phyloP scores from a whole-genome alignment of 257 asterid genomes.

The Catharanthus roseus region DNA sequence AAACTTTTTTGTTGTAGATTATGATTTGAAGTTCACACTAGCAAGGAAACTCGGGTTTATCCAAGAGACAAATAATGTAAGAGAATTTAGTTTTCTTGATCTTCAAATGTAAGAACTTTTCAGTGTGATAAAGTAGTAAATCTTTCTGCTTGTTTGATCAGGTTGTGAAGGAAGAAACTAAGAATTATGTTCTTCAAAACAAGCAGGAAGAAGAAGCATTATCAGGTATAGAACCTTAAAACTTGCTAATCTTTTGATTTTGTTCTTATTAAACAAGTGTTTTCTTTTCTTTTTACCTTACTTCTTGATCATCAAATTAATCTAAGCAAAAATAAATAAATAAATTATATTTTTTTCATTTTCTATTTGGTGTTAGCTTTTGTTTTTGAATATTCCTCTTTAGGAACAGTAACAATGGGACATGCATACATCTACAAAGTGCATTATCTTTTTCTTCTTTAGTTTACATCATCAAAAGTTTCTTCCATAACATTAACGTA shows the following conservation, averaged over 20 bases:
- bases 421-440: neutral
- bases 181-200: conserved; percentile 25
- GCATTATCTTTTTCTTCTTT: neutral
- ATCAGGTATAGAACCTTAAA: conserved; percentile 27
- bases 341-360: neutral
- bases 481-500: too few species aligned
- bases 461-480: neutral
- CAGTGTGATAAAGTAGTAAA: too few species aligned
- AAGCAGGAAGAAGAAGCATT: conserved; percentile 40
- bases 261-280: neutral
- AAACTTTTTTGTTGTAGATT: conserved; percentile 23
- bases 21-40: conserved; percentile 24
- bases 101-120: too few species aligned
- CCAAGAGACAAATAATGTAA: conserved; percentile 31
- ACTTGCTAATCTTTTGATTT: neutral
- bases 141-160: conserved; percentile 14
- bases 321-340: too few species aligned
- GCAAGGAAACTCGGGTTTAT: conserved; percentile 51
- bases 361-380: neutral
- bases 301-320: too few species aligned
- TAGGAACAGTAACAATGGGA: neutral
- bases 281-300: too few species aligned
- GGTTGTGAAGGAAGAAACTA: conserved; percentile 36
- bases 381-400: neutral
- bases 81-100: too few species aligned